Evolutionary conservation across 805 yeast genomes (phyloP), one percentile per base, ranked within the genome.

Genomic region (Sugiyamaella floridensis): DNA sequence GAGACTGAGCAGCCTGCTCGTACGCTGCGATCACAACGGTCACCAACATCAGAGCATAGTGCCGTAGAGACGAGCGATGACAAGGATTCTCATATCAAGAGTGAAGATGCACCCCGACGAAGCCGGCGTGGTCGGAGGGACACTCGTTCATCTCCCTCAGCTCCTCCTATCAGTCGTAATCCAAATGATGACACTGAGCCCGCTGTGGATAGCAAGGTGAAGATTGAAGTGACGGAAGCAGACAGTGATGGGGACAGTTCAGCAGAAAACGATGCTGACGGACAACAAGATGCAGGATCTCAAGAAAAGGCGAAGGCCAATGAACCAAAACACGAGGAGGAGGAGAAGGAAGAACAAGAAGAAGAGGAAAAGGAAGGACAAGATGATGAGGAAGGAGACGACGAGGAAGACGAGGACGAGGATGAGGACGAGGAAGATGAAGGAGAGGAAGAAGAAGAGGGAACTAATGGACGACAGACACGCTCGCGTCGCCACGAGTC

Each of bases 361-460:
- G 57, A 49, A 11, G 52, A 45, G 14, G 45, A 50, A 16, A 45
- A 16, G 15, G 49, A 42, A 26, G 19, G 26, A 14, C 48, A 22
- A 34, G 54, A 40, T 20, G 52, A 34, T 20, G 50, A 26, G 16
- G 48, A 52, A 5, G 55, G 45, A 22, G 49, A 26, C 28, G 48
- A 42, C n/a, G 57, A 53, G 14, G 54, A 43, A 4, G 55, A 43
- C 9, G 51, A 29, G n/a, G 50, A 45, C 41, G 48, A 40, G 2
- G 51, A 16, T 14, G 51, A 47, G 22, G 46, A 26, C 22, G 51
- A 45, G 26, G 47, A 52, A 12, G 57, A 53, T 9, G 54, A 44
- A 2, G 55, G 40, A 11, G 51, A 32, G 12, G 51, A 46, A 43
- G 49, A 41, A 6, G 52, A 19, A 20, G 50, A 47, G 26, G 46